These are phyloP conservation scores for Drechmeria coniospora DNA, from an alignment of 2,329 filamentous ascomycete genomes.

Conservation along the genomic window DNA sequence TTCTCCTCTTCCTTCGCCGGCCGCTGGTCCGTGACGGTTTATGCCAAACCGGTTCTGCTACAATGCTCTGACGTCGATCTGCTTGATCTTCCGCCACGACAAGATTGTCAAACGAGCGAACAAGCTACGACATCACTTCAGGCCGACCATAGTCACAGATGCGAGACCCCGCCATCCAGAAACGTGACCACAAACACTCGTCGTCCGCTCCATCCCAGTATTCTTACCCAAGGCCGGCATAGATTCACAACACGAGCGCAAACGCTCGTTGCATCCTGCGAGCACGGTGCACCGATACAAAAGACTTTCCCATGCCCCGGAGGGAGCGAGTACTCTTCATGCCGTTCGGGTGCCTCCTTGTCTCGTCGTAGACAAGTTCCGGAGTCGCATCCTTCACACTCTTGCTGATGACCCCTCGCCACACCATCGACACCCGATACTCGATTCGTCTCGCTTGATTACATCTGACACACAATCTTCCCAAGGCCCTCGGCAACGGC, in stretches of 20 bases:
- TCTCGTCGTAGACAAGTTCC: constrained; percentile 27
- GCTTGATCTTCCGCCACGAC: constrained; percentile 2
- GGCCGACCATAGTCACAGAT: no score
- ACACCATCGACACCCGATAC: constrained; percentile 24
- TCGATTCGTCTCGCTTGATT: constrained; percentile 8
- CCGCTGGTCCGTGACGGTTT: neutral
- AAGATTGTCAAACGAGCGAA: neutral
- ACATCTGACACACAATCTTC: constrained; percentile 7
- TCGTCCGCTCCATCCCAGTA: no score
- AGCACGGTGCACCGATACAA: no score
- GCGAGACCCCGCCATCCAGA: no score
- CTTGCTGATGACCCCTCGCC: constrained; percentile 17
- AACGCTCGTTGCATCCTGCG: no score
- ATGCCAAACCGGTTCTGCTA: neutral
- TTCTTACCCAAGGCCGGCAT: no score
- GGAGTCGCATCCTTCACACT: constrained; percentile 16
- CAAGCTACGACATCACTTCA: no score
- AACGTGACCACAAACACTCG: no score
- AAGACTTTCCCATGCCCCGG: no score
- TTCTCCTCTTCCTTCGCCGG: neutral
- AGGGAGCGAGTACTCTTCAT: constrained; percentile 19
- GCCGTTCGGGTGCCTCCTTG: constrained; percentile 39
- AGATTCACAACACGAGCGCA: no score
- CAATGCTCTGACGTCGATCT: constrained; percentile 3
- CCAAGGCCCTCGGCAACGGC: constrained; percentile 5